Evolutionary conservation across 306 rosid species (phyloP).

Genomic region (Quercus variabilis): DNA sequence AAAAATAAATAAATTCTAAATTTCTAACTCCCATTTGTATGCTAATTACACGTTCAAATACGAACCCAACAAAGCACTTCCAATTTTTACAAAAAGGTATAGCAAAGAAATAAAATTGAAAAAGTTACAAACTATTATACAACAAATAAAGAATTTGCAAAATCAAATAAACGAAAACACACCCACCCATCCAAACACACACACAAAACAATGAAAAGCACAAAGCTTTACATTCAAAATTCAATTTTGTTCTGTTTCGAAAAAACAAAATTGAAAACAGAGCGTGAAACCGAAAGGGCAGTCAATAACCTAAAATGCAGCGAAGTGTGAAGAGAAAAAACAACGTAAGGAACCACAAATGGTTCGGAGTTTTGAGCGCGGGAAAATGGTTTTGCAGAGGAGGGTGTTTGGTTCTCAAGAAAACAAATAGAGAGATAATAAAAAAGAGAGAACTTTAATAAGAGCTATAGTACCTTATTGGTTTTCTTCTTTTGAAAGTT

Average conservation of each 20-base stretch:
- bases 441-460: neutral
- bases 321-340: neutral
- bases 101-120: too few species aligned
- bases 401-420: neutral
- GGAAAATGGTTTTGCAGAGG: neutral
- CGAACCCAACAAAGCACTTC: neutral
- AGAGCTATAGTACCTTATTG: neutral
- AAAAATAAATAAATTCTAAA: too few species aligned
- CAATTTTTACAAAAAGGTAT: too few species aligned
- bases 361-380: neutral
- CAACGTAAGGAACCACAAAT: neutral
- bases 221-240: neutral
- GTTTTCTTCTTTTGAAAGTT: too few species aligned
- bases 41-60: neutral
- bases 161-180: neutral
- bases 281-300: neutral
- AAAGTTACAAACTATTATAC: too few species aligned
- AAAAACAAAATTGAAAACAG: constrained; percentile 6
- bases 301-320: neutral
- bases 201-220: neutral
- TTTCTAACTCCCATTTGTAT: too few species aligned
- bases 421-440: neutral
- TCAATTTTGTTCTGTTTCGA: neutral
- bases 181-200: too few species aligned
- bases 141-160: neutral